Evolutionary conservation across 495 filamentous ascomycete genomes (phyloP).

Genomic region (Rostrohypoxylon terebratum): DNA sequence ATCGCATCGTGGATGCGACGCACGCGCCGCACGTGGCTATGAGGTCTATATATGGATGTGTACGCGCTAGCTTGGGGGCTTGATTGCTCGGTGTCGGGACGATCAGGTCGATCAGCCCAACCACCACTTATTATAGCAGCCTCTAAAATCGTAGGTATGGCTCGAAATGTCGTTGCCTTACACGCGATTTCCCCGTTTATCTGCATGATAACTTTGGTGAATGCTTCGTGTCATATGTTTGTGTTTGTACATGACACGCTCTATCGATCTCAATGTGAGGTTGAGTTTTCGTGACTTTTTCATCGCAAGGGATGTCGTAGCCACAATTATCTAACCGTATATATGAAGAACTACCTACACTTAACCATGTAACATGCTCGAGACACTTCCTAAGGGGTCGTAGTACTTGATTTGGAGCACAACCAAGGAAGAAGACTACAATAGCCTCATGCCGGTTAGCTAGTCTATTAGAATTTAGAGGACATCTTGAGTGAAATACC

Average conservation of each 20-base stretch:
- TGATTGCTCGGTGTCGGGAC: not conserved
- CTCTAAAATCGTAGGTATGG: not conserved
- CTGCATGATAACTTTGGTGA: too few relatives aligned
- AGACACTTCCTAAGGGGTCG: too few relatives aligned
- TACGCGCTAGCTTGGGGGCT: not conserved
- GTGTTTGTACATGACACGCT: too few relatives aligned
- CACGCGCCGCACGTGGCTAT: not conserved
- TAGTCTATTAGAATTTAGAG: not conserved
- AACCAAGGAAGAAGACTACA: not conserved
- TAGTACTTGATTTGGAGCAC: not conserved
- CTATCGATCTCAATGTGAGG: too few relatives aligned
- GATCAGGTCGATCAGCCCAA: conserved; percentile 1
- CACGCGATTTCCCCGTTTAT: too few relatives aligned
- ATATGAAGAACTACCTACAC: too few relatives aligned
- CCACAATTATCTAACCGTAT: too few relatives aligned
- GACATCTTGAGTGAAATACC: not conserved
- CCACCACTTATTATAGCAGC: not conserved
- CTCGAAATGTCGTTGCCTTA: not conserved
- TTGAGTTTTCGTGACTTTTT: too few relatives aligned
- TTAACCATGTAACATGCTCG: too few relatives aligned
- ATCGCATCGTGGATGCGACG: not conserved
- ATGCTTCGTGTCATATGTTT: too few relatives aligned
- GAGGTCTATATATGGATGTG: not conserved
- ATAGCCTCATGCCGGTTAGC: not conserved
- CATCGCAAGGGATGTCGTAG: too few relatives aligned